A percentile compares a stretch with the other conserved stretches of the same genome.
Conservation (phyloP, 2,329 filamentous ascomycete species). For the Fusarium guadeloupense region DNA sequence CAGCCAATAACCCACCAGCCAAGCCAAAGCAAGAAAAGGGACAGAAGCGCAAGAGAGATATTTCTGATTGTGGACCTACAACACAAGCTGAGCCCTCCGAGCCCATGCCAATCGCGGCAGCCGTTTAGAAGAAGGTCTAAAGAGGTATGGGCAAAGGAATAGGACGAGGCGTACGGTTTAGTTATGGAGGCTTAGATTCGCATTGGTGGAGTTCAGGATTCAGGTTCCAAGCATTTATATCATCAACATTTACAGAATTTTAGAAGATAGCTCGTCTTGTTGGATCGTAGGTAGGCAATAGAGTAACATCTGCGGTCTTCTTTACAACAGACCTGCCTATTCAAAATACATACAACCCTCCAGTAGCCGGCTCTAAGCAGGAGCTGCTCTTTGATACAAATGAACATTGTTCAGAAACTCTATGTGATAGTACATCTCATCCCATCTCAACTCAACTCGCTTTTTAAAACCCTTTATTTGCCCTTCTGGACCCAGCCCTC, state of each 20-base stretch:
- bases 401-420: conserved; percentile 46
- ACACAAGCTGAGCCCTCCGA: conserved; percentile 38
- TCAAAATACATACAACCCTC: conserved; percentile 35
- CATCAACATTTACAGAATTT: background rate
- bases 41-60: conserved; percentile 47
- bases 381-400: conserved; percentile 44
- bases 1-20: conserved; percentile 59
- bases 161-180: conserved; percentile 10
- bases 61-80: conserved; percentile 49
- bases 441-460: conserved; percentile 47
- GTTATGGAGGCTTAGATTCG: conserved; percentile 13
- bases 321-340: conserved; percentile 5
- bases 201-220: conserved; percentile 37
- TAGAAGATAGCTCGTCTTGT: conserved; percentile 4
- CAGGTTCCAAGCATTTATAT: conserved; percentile 9
- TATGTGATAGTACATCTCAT: conserved; percentile 53
- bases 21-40: conserved; percentile 48
- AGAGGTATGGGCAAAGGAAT: background rate
- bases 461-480: conserved; percentile 61
- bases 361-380: conserved; percentile 15
- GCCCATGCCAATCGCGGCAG: conserved; percentile 35
- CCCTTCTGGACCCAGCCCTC: conserved; percentile 94
- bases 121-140: conserved; percentile 4
- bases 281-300: background rate
- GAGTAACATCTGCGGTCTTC: conserved; percentile 1